These are phyloP conservation scores for Porpolomopsis calyptriformis DNA, from an alignment of 768 basidiomycete species.

Conservation along the genomic window DNA sequence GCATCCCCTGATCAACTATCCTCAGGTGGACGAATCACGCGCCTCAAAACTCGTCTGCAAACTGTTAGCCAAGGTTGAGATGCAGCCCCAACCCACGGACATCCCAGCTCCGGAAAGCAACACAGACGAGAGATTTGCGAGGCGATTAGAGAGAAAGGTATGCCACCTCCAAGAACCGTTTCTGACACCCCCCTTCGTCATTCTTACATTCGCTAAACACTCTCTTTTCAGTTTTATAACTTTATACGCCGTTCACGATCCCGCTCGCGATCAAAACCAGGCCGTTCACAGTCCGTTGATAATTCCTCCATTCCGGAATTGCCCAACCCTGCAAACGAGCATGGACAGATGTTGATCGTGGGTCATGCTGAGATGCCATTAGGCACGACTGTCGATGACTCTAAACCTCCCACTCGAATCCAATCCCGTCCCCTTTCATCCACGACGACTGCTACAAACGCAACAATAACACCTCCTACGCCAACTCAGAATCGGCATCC, in stretches of 20 bases:
- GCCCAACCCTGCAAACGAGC: conserved; percentile 6
- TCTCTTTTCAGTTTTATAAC: conserved; percentile 39
- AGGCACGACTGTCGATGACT: conserved; percentile 13
- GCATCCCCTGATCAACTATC: not conserved
- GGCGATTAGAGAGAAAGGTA: conserved; percentile 40
- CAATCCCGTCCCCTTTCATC: conserved; percentile 57
- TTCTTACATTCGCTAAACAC: conserved; percentile 8
- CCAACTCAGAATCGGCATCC: conserved; percentile 25
- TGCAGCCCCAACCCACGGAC: conserved; percentile 12
- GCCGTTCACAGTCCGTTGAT: conserved; percentile 12
- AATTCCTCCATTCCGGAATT: conserved; percentile 15
- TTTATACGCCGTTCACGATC: conserved; percentile 39
- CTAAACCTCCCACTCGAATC: conserved; percentile 40
- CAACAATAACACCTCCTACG: conserved; percentile 49
- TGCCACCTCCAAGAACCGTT: conserved; percentile 10
- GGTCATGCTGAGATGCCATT: not conserved
- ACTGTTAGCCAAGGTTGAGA: conserved; percentile 10
- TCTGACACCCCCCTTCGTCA: conserved; percentile 5
- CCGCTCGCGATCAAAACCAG: conserved; percentile 44
- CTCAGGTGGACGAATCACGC: conserved; percentile 5
- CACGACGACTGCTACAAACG: conserved; percentile 51
- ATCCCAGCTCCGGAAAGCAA: conserved; percentile 15
- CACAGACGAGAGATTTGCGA: conserved; percentile 30
- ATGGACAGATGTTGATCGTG: conserved; percentile 9
- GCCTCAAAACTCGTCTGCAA: conserved; percentile 16